phyloP scores from a whole-genome alignment of 352 stramenopile species.

The Pythium graminicola region DNA sequence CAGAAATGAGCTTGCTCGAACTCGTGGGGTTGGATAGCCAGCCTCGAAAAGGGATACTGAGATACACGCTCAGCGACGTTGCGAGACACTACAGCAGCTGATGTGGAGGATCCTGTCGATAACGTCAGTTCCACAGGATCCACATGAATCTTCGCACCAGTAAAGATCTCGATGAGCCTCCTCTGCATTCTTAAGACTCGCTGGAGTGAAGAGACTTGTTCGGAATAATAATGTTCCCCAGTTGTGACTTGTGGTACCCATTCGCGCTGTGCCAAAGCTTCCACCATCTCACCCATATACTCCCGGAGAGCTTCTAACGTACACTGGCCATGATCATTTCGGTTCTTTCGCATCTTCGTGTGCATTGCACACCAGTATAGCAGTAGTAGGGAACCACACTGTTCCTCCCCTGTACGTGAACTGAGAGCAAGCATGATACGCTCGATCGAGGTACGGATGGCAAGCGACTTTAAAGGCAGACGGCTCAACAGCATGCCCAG shows the following conservation, averaged over 20 bases:
- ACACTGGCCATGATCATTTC: background rate
- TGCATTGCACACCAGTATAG: constrained; percentile 47
- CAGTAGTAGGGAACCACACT: constrained; percentile 51
- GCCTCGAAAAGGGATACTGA: constrained; percentile 41
- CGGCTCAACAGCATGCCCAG: constrained; percentile 36
- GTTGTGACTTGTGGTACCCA: constrained; percentile 25
- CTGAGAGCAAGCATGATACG: constrained; percentile 26
- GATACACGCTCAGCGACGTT: constrained; percentile 56
- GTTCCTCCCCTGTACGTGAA: constrained; percentile 42
- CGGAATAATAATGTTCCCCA: constrained; percentile 33
- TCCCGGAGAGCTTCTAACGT: constrained; percentile 23
- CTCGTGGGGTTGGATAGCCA: constrained; percentile 26
- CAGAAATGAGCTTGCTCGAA: constrained; percentile 74
- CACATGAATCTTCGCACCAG: constrained; percentile 27
- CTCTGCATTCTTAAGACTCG: constrained; percentile 50
- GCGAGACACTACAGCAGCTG: constrained; percentile 37
- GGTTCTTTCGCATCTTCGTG: constrained; percentile 23
- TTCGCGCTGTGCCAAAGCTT: constrained; percentile 34
- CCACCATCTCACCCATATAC: constrained; percentile 23
- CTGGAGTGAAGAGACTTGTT: constrained; percentile 44
- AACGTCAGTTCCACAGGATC: background rate
- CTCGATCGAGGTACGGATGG: constrained; percentile 21
- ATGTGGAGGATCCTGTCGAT: constrained; percentile 7
- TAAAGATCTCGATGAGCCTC: constrained; percentile 46
- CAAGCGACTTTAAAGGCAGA: constrained; percentile 21